phyloP scores from a whole-genome alignment of 179 eudicot genomes.

The Silene coronaria region DNA sequence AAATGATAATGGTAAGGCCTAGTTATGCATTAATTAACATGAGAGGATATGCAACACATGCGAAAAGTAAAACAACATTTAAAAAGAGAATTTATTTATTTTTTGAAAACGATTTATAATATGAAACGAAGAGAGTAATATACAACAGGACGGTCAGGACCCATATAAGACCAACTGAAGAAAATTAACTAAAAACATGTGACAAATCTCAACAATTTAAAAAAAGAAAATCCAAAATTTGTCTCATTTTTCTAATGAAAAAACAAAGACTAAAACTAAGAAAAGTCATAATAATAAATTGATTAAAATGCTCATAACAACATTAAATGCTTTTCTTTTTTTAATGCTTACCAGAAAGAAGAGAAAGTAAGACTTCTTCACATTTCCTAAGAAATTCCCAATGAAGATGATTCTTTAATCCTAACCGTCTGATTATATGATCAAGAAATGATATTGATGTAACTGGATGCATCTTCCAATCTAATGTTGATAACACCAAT shows the following conservation, averaged over 20 bases:
- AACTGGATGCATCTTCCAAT: slow-evolving; percentile 43
- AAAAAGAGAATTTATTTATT: too few species aligned
- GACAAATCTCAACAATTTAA: not conserved
- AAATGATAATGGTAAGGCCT: too few species aligned
- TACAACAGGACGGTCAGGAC: too few species aligned
- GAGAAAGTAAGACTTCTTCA: slow-evolving; percentile 31
- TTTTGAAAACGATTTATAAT: too few species aligned
- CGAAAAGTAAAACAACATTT: too few species aligned
- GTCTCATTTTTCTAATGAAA: not conserved
- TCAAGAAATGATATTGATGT: slow-evolving; percentile 38
- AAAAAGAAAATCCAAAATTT: not conserved
- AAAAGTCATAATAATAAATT: slow-evolving; percentile 1
- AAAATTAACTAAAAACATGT: not conserved
- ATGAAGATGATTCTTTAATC: slow-evolving; percentile 38
- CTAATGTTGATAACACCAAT: slow-evolving; percentile 31
- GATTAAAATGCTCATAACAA: not conserved
- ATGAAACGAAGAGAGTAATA: too few species aligned
- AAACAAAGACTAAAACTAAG: not conserved
- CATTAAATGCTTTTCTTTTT: slow-evolving; percentile 7
- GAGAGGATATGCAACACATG: too few species aligned
- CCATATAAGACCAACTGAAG: too few species aligned
- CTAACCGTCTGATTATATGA: slow-evolving; percentile 38
- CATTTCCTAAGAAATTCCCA: slow-evolving; percentile 41
- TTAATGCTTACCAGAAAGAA: slow-evolving; percentile 34
- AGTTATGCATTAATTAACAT: too few species aligned